Conservation (phyloP, 2,329 filamentous ascomycete species). For the Monilinia fructigena region DNA sequence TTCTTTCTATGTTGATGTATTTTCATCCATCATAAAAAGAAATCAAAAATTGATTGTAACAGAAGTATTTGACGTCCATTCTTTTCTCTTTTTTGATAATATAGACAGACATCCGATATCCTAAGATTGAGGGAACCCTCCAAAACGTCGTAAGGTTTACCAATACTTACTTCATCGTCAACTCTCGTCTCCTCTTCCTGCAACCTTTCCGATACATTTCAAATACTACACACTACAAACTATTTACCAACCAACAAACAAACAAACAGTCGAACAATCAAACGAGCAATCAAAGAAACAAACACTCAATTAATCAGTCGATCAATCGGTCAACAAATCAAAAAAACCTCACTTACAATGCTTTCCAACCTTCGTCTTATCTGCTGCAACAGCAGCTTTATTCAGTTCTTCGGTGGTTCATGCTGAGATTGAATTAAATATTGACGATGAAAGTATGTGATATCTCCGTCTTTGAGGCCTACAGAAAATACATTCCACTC, state of each 20-base stretch:
- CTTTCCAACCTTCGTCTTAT: slow-evolving; percentile 32
- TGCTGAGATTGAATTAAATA: slow-evolving; percentile 36
- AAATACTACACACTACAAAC: background rate
- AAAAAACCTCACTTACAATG: slow-evolving; percentile 26
- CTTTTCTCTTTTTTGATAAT: slow-evolving; percentile 23
- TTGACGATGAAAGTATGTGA: slow-evolving; percentile 34
- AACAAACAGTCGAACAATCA: no score
- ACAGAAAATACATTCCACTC: background rate
- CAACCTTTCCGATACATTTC: background rate
- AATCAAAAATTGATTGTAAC: background rate
- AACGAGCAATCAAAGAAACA: no score
- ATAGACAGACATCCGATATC: background rate
- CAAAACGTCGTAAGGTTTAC: background rate
- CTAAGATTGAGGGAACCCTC: slow-evolving; percentile 9
- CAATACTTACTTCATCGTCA: background rate
- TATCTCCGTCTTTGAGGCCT: background rate
- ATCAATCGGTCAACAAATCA: no score
- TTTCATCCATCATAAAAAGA: background rate
- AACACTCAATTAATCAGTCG: no score
- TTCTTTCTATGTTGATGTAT: background rate
- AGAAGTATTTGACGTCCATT: slow-evolving; percentile 28
- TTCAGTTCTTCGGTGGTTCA: slow-evolving; percentile 39
- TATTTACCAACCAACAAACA: background rate
- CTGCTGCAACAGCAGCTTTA: slow-evolving; percentile 31
- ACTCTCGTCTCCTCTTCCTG: background rate